Evolutionary conservation across 2,329 filamentous ascomycete species (phyloP), one percentile per base, ranked within the genome.

Genomic region (Venturia carpophila): DNA sequence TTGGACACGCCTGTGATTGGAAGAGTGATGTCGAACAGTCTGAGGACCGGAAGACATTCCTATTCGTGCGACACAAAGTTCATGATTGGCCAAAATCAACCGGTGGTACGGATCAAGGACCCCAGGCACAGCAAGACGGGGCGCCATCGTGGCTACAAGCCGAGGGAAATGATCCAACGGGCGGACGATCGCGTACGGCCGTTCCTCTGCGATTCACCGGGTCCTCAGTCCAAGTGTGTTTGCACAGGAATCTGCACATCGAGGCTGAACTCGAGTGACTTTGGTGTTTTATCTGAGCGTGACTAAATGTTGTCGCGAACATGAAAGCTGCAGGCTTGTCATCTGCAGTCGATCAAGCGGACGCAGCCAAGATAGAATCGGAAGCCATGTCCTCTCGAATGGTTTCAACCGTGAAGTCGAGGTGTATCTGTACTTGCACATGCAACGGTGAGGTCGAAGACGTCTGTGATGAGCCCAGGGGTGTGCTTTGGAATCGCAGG

Each of bases 371-470:
- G 13, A 21, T 9, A 4, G 1, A 37, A 21, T n/a, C 49, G 3
- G 5, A 15, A 34, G 24, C 49, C 17, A 11, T 27, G 27, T 10
- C 17, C 17, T 19, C 15, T 24, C 30, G 19, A 2, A 34, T n/a
- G 52, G 6, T 9, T 11, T 34, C 0, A 9, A 37, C 0, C 27
- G 6, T 21, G 15, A 58, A 13, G 30, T 10, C 24, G 3, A n/a
- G 13, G 30, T 37, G 27, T n/a, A n/a, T 58, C 52, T 58, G 30
- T 58, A 58, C 52, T 58, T 58, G 52, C 52, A 58, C 30, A 58
- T 58, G 52, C 37, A 58, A 58, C 37, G 30, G 24, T 15, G 47
- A 52, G 19, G 47, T 52, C 24, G 21, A 58, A 37, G 9, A n/a
- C 1, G 19, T n/a, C 19, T 5, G 19, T 58, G 52, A 58, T 58